phyloP scores from a whole-genome alignment of 2,329 filamentous ascomycete species.

The Colletotrichum liriopes region DNA sequence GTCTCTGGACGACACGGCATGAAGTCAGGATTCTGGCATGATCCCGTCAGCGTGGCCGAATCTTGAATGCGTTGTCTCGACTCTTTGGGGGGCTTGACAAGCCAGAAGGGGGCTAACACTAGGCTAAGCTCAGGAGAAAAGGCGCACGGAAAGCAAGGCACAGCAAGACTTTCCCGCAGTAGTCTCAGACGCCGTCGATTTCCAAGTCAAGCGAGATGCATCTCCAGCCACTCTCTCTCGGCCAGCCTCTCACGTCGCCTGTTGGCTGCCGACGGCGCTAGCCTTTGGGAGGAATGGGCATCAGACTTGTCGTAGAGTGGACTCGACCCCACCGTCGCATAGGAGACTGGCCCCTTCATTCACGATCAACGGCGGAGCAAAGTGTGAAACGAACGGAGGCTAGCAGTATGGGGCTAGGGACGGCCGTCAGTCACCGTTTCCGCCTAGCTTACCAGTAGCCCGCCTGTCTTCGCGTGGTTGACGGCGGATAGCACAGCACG shows the following conservation, averaged over 20 bases:
- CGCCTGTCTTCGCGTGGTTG: constrained; percentile 25
- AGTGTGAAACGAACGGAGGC: constrained; percentile 30
- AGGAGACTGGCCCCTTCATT: constrained; percentile 1
- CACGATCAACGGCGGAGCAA: constrained; percentile 13
- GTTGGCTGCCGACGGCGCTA: constrained; percentile 15
- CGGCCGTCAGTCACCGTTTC: constrained; percentile 16
- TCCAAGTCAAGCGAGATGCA: background rate
- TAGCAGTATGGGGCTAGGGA: constrained; percentile 6
- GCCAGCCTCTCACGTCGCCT: background rate
- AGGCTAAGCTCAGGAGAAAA: constrained; percentile 4
- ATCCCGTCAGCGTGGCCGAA: constrained; percentile 19
- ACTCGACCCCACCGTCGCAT: constrained; percentile 19
- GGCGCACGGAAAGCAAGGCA: constrained; percentile 39
- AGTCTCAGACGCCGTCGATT: constrained; percentile 34
- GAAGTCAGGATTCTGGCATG: constrained; percentile 29
- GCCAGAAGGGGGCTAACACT: constrained; percentile 15
- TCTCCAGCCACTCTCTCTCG: constrained; percentile 19
- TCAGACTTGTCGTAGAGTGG: constrained; percentile 14
- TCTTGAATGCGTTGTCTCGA: constrained; percentile 25
- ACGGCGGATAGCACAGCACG: constrained; percentile 18
- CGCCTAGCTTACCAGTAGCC: background rate
- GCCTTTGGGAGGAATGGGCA: constrained; percentile 20
- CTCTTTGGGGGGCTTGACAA: background rate
- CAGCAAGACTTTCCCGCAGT: constrained; percentile 26
- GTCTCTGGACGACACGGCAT: constrained; percentile 21